Evolutionary conservation across 495 filamentous ascomycete genomes (phyloP).

Genomic region (Trichodelitschia bisporula): DNA sequence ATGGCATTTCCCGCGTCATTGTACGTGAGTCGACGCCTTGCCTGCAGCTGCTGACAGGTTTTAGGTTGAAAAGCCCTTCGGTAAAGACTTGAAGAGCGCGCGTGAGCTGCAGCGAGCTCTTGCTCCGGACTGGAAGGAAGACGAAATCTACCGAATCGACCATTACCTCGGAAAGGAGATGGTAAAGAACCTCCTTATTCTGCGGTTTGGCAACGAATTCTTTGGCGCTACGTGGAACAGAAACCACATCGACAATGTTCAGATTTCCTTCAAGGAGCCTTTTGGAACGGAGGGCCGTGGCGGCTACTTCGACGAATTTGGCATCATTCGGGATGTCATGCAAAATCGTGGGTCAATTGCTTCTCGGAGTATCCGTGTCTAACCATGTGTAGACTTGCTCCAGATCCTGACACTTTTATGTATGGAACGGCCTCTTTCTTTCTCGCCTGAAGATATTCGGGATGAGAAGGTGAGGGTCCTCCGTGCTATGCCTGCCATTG

Average conservation of each 20-base stretch:
- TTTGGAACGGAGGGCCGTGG: slow-evolving; percentile 99
- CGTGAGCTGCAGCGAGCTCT: slow-evolving; percentile 86
- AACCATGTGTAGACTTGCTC: slow-evolving; percentile 38
- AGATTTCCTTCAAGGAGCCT: slow-evolving; percentile 98
- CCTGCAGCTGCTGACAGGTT: background rate
- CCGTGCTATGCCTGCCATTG: slow-evolving; percentile 77
- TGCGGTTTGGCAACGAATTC: slow-evolving; percentile 97
- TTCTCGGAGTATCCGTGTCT: background rate
- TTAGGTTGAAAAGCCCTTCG: slow-evolving; percentile 97
- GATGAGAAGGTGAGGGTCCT: slow-evolving; percentile 98
- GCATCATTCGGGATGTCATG: slow-evolving; percentile 90
- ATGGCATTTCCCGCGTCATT: slow-evolving; percentile 79
- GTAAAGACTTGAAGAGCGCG: slow-evolving; percentile 86
- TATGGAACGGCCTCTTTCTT: slow-evolving; percentile 97
- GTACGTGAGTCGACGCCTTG: too few relatives aligned
- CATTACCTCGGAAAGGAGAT: slow-evolving; percentile 99
- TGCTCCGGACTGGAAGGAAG: slow-evolving; percentile 95
- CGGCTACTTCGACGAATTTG: slow-evolving; percentile 98
- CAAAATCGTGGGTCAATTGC: slow-evolving; percentile 22
- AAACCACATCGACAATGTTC: slow-evolving; percentile 97
- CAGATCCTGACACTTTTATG: slow-evolving; percentile 90
- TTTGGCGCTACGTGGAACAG: slow-evolving; percentile 98
- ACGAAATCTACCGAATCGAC: slow-evolving; percentile 98
- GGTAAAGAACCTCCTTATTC: slow-evolving; percentile 99
- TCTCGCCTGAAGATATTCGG: slow-evolving; percentile 94